A percentile compares a stretch with the other conserved stretches of the same genome.
Evolutionary conservation across 208 protist species (phyloP).

Genomic region (Plasmodiophora brassicae): DNA sequence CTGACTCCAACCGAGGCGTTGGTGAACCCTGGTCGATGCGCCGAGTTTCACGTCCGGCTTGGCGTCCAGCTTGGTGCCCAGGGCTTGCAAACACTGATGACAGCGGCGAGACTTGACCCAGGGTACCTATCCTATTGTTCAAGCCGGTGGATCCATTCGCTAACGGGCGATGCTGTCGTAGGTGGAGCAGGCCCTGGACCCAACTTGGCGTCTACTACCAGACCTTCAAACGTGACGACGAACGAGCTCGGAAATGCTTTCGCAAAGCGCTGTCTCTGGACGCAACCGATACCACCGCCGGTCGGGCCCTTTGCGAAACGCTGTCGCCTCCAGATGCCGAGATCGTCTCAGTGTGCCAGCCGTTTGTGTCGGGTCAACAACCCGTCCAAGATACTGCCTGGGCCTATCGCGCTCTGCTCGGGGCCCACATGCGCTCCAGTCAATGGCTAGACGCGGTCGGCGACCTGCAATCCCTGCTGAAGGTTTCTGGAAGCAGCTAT

Average conservation of each 20-base stretch:
- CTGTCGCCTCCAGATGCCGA: not conserved
- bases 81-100: too few species aligned
- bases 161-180: too few species aligned
- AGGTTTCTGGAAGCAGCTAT: not conserved
- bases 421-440: not conserved
- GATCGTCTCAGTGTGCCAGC: not conserved
- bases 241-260: constrained; percentile 12
- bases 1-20: too few species aligned
- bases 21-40: too few species aligned
- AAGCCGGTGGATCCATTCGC: too few species aligned
- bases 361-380: too few species aligned
- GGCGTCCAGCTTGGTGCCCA: too few species aligned
- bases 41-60: too few species aligned
- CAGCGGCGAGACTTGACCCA: too few species aligned
- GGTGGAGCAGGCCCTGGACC: too few species aligned
- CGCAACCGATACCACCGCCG: not conserved
- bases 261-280: not conserved
- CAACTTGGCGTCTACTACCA: not conserved
- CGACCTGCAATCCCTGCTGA: not conserved
- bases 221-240: not conserved
- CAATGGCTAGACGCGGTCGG: not conserved
- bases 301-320: not conserved
- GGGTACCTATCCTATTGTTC: too few species aligned
- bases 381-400: not conserved
- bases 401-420: not conserved